Evolutionary conservation across 148 eudicot genomes (phyloP).

Genomic region (Polygonum aviculare): DNA sequence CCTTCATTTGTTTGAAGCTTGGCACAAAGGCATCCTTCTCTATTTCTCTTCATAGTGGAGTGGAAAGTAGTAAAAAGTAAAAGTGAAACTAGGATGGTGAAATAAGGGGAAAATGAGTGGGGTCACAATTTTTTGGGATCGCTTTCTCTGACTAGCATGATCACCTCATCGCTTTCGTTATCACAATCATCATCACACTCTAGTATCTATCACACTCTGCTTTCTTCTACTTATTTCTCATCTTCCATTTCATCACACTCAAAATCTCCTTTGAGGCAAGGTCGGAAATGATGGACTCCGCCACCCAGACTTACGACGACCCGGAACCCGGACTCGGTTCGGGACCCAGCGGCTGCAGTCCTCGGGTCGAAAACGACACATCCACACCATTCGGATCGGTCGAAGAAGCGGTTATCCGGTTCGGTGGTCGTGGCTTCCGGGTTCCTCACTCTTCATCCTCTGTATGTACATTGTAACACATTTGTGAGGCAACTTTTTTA

Average conservation of each 20-base stretch:
- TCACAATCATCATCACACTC: background rate
- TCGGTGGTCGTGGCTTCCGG: slow-evolving; percentile 79
- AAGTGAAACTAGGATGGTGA: background rate
- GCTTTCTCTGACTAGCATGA: slow-evolving; percentile 20
- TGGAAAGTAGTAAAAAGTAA: background rate
- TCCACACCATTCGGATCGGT: slow-evolving; percentile 77
- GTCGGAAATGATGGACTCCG: slow-evolving; percentile 31
- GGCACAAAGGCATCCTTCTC: background rate
- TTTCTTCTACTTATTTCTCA: background rate
- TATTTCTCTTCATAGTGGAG: background rate
- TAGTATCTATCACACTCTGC: background rate
- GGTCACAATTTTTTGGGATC: background rate
- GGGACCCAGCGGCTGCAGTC: slow-evolving; percentile 23
- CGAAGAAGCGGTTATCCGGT: slow-evolving; percentile 75
- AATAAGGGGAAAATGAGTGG: background rate
- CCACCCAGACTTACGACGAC: slow-evolving; percentile 29
- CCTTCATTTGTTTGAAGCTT: background rate
- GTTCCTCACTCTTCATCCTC: slow-evolving; percentile 22
- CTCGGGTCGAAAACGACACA: slow-evolving; percentile 66
- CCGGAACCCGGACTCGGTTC: slow-evolving; percentile 1
- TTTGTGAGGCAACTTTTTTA: no score
- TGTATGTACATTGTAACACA: background rate
- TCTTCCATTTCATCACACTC: no score
- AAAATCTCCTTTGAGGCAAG: slow-evolving; percentile 1
- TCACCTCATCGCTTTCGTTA: background rate